phyloP scores from a whole-genome alignment of 1,284 basidiomycete genomes.

The Exobasidium cylindrosporum region DNA sequence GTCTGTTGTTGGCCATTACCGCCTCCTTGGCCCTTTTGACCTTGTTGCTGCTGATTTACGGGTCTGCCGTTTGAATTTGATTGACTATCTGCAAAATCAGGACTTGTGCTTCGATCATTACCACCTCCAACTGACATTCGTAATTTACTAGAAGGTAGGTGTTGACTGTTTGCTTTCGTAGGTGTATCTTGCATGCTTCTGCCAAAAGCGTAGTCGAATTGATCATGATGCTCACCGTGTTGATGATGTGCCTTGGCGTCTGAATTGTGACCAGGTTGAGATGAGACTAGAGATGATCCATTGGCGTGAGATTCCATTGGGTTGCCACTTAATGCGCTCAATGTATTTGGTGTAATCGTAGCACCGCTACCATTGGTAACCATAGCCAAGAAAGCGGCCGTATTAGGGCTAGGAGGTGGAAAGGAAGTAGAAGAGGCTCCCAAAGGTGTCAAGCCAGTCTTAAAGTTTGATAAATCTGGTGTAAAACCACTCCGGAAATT shows the following conservation, averaged over 20 bases:
- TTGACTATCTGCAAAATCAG: not conserved
- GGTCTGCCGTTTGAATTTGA: not conserved
- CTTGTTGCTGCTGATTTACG: slow-evolving; percentile 16
- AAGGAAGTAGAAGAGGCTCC: slow-evolving; percentile 61
- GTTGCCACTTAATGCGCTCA: slow-evolving; percentile 29
- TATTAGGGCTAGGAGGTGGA: slow-evolving; percentile 82
- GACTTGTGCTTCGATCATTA: not conserved
- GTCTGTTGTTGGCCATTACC: not conserved
- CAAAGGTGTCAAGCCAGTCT: slow-evolving; percentile 61
- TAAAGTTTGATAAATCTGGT: slow-evolving; percentile 60
- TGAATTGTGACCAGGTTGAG: slow-evolving; percentile 17
- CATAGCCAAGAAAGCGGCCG: slow-evolving; percentile 89
- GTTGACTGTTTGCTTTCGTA: not conserved
- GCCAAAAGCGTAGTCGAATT: slow-evolving; percentile 41
- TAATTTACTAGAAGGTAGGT: not conserved
- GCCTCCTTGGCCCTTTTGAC: not conserved
- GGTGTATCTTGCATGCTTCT: slow-evolving; percentile 7
- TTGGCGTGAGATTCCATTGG: slow-evolving; percentile 2
- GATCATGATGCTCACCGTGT: slow-evolving; percentile 20
- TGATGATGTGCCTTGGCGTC: not conserved
- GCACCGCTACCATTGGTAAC: slow-evolving; percentile 61
- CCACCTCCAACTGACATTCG: not conserved
- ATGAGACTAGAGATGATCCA: slow-evolving; percentile 11
- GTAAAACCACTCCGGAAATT: slow-evolving; percentile 71
- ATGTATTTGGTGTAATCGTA: slow-evolving; percentile 79